Base-by-base conservation (phyloP, 2,329 filamentous ascomycete species). In the Fonsecaea pedrosoi region DNA sequence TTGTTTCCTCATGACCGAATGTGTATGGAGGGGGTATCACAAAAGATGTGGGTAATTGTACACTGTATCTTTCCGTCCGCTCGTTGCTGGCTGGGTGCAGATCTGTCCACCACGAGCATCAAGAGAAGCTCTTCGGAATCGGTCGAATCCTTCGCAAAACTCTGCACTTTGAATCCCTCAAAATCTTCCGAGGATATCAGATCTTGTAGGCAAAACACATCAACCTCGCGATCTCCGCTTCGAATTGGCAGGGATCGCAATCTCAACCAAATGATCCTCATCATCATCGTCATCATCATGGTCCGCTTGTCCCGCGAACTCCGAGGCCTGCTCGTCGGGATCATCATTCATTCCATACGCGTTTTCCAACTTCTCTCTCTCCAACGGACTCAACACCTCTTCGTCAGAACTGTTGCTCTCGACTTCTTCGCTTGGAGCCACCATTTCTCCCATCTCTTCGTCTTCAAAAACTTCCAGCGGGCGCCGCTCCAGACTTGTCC, bases 401-500 rank as follows among this genome's bases (percentile, higher is more conserved):
- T 74, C 72, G 38, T 74, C 72, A 34, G 71, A 73, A 61, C 72
- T 74, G 48, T 72, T 74, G 42, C 69, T 53, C 62, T 76, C 68
- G 25, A 62, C 40, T 32, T 73, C 69, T 35, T 71, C 71, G 0
- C 69, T 70, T 2, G 70, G 82, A 40, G 75, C 78, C 15, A 82
- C 79, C 78, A 82, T 82, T 64, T 77, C 85, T 77, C 80, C 80
- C 80, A 82, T 82, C 50, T 82, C 79, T 60, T 81, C 80, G 48
- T 86, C 83, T 13, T 87, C 84, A 54, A 85, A 86, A 38, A 88
- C 86, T 68, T 85, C 85, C 73, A 90, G 79, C 18, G 86, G 86
- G 54, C 86, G 81, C 15, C 82, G 80, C 37, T 82, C 76, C 53
- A 79, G 78, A 66, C 79, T 78, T 53, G 78, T 74, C 45, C 77